Base-by-base conservation (phyloP, 495 filamentous ascomycete genomes). In the Lichina pygmaea region DNA sequence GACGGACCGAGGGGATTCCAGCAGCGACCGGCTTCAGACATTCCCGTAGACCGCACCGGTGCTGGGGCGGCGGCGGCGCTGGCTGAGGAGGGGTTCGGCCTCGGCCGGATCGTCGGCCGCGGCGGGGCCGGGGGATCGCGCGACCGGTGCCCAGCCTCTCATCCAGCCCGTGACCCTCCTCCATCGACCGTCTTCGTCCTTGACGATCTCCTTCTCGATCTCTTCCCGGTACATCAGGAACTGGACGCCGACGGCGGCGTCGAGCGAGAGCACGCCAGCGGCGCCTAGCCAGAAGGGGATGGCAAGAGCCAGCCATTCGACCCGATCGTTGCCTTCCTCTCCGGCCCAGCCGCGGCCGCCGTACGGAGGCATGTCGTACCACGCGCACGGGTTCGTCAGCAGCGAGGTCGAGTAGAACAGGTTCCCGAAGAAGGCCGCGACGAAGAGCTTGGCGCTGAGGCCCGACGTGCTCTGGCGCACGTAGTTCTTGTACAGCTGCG, bases 271-370 rank as follows among this genome's bases (percentile, higher is more conserved):
- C 24, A 82, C 78, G 8, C 78, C 77, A 16, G 73, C 74, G 3
- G 77, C 75, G 9, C 77, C 77, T 2, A 81, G 61, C 57, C 75
- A 81, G 55, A 82, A 82, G 0, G 77, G 77, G n/a, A 65, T 53
- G 3, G 73, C 65, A 4, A 67, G 62, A 12, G 56, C 53, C 12
- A 77, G 63, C 75, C 74, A 82, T 46, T 71, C 66, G 11, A 41
- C 43, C 7, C 70, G 60, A 31, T 66, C 59, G 50, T 65, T 77
- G 15, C 77, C 77, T 34, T 72, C 64, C 0, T 50, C 52, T 33
- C 71, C 76, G 10, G 66, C 75, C 69, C 78, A 77, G 39, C 77
- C 77, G 17, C 68, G 62, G 24, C 71, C 71, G n/a, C 77, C 76
- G 50, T 77, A 71, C 0, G 78, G 61, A 8, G 62, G 58, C 42